Conservation (phyloP, 2,329 filamentous ascomycete species). For the Bisporella sp. region DNA sequence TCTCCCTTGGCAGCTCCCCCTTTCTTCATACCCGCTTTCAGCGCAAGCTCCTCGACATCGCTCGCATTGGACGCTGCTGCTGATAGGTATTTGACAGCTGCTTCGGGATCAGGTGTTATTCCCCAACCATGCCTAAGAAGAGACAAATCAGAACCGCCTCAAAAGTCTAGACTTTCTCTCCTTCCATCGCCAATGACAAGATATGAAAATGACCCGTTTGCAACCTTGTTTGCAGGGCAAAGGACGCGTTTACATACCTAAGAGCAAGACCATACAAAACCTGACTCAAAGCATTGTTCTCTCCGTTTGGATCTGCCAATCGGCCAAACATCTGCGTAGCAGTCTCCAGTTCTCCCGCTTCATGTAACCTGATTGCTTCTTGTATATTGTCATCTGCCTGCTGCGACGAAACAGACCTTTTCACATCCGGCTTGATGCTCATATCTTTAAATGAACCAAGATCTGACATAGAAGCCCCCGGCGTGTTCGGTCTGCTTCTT, state of each 20-base stretch:
- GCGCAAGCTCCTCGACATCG: conserved; percentile 74
- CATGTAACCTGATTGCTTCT: conserved; percentile 90
- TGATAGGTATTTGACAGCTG: conserved; percentile 77
- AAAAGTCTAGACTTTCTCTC: neutral
- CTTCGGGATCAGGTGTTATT: conserved; percentile 61
- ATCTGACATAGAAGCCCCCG: conserved; percentile 18
- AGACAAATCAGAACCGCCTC: conserved; percentile 13
- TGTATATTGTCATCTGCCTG: conserved; percentile 70
- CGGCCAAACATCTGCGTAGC: conserved; percentile 82
- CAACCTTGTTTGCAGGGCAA: conserved; percentile 1
- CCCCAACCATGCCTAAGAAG: conserved; percentile 81
- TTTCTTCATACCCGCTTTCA: conserved; percentile 83
- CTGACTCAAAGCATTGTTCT: conserved; percentile 90
- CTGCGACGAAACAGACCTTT: conserved; percentile 39
- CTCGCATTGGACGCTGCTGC: conserved; percentile 88
- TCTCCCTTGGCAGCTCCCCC: conserved; percentile 94
- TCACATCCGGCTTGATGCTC: conserved; percentile 14
- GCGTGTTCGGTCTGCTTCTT: conserved; percentile 35
- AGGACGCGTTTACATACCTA: conserved; percentile 47
- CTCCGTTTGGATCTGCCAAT: conserved; percentile 74
- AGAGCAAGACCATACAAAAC: conserved; percentile 91
- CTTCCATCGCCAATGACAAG: no score
- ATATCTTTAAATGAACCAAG: conserved; percentile 13
- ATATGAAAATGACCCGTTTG: no score
- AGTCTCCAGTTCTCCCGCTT: conserved; percentile 67